Percentiles rank a stretch among this genome's conserved stretches.
Evolutionary conservation across 148 eudicot species (phyloP).

Genomic region (Vaccinium darrowii): DNA sequence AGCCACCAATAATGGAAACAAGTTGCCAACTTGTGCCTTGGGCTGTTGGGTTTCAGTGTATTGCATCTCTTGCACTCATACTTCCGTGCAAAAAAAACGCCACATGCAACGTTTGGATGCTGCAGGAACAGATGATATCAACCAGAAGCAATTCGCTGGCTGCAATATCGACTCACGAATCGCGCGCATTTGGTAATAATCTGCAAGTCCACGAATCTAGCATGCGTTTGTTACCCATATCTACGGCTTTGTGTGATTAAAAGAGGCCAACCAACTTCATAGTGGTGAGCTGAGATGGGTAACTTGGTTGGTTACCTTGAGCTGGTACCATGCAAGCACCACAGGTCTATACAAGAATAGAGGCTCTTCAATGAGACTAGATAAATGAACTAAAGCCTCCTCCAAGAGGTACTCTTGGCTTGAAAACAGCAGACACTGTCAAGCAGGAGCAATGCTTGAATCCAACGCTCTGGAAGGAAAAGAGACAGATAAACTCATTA

Average conservation of each 20-base stretch:
- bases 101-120: background rate
- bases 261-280: background rate
- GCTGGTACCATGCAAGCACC: background rate
- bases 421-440: conserved; percentile 56
- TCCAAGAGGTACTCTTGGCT: conserved; percentile 79
- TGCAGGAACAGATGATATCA: background rate
- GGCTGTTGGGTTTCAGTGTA: background rate
- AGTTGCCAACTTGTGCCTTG: background rate
- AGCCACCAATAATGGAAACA: too few relatives aligned
- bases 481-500: conserved; percentile 10
- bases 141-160: background rate
- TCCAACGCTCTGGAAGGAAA: conserved; percentile 51
- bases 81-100: background rate
- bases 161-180: background rate
- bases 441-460: conserved; percentile 63
- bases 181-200: conserved; percentile 22
- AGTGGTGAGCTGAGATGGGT: background rate
- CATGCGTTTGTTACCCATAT: too few relatives aligned
- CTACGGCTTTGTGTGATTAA: background rate
- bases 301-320: background rate
- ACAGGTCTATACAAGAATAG: background rate
- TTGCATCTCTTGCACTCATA: background rate
- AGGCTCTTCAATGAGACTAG: conserved; percentile 15
- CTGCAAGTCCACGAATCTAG: conserved; percentile 27
- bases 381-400: conserved; percentile 73